These are phyloP conservation scores for Pleurotus pulmonarius DNA, from an alignment of 768 basidiomycete genomes.

Conservation along the genomic window DNA sequence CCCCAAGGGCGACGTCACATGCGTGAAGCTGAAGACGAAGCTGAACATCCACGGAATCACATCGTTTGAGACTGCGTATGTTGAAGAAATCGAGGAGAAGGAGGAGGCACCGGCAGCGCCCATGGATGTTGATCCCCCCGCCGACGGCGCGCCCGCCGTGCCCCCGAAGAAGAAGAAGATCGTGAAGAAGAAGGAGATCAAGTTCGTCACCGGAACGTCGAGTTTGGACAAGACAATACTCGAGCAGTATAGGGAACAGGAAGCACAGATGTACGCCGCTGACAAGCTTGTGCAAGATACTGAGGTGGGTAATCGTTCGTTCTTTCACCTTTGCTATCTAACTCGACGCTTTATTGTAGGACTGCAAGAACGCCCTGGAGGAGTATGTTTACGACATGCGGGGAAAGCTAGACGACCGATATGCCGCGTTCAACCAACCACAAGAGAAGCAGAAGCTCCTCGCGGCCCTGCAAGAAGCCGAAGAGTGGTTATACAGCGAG, in stretches of 20 bases:
- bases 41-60: constrained; percentile 84
- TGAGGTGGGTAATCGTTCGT: constrained; percentile 54
- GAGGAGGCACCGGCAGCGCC: constrained; percentile 56
- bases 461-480: constrained; percentile 66
- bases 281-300: constrained; percentile 99
- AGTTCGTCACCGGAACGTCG: constrained; percentile 62
- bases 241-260: constrained; percentile 71
- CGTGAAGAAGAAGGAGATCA: constrained; percentile 79
- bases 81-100: constrained; percentile 78
- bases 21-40: constrained; percentile 88
- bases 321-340: constrained; percentile 3
- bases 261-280: constrained; percentile 82
- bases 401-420: constrained; percentile 87
- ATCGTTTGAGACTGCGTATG: constrained; percentile 83
- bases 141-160: constrained; percentile 20
- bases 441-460: constrained; percentile 79
- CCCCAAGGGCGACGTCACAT: constrained; percentile 67
- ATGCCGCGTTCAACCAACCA: constrained; percentile 68
- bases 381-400: constrained; percentile 98
- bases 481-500: constrained; percentile 97
- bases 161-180: constrained; percentile 84
- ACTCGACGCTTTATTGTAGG: constrained; percentile 37
- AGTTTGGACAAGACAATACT: constrained; percentile 62
- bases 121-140: constrained; percentile 60
- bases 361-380: constrained; percentile 97